phyloP scores from a whole-genome alignment of 257 asterid genomes.

The Scutellaria minor region DNA sequence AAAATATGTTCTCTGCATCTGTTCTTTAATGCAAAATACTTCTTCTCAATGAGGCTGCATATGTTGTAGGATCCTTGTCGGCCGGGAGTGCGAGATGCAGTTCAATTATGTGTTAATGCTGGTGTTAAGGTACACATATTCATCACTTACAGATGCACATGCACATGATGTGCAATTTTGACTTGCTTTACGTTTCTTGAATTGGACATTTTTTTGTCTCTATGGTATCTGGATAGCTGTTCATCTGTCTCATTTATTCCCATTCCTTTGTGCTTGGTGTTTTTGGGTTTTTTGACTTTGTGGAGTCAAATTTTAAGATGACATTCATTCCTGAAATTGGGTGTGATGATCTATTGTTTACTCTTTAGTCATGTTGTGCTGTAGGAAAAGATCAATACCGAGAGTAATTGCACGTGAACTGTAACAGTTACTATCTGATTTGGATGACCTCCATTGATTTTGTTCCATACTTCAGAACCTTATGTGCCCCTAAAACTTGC shows the following conservation, averaged over 20 bases:
- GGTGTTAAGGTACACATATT: conserved; percentile 76
- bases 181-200: conserved; percentile 23
- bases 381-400: neutral
- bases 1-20: conserved; percentile 9
- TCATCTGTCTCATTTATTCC: neutral
- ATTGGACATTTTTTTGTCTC: neutral
- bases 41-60: conserved; percentile 23
- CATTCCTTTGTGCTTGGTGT: neutral
- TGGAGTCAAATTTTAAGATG: neutral
- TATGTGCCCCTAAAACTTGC: neutral
- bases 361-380: neutral
- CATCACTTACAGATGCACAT: neutral
- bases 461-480: conserved; percentile 20
- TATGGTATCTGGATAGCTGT: conserved; percentile 4
- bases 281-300: conserved; percentile 2
- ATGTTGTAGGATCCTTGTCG: conserved; percentile 90
- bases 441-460: neutral
- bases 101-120: conserved; percentile 75
- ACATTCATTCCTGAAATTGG: neutral
- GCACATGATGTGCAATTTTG: neutral
- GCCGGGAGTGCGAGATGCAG: conserved; percentile 78
- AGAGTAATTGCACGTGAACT: neutral
- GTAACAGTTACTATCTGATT: conserved; percentile 3
- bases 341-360: neutral
- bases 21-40: neutral